Conservation (phyloP, 1,139 yeast genomes). For the Candida freyschussii region DNA sequence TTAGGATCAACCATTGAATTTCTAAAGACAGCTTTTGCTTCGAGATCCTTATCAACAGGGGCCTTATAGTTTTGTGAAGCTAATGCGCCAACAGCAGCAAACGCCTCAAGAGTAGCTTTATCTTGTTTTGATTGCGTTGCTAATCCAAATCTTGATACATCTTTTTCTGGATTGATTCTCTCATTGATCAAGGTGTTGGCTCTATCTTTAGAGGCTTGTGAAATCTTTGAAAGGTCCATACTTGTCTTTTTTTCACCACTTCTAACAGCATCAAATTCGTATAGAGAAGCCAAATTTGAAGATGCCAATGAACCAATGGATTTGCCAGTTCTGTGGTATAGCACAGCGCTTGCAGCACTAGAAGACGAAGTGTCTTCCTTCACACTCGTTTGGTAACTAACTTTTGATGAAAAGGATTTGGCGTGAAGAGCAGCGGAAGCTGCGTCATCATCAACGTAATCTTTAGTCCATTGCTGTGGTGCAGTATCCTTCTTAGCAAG, state of each 20-base stretch:
- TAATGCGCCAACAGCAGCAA: slow-evolving; percentile 34
- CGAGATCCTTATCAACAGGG: slow-evolving; percentile 23
- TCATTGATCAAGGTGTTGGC: slow-evolving; percentile 21
- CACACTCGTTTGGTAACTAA: slow-evolving; percentile 6
- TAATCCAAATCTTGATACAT: slow-evolving; percentile 37
- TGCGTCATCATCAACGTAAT: slow-evolving; percentile 34
- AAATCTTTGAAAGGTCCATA: slow-evolving; percentile 30
- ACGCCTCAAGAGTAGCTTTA: slow-evolving; percentile 19
- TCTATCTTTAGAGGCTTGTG: slow-evolving; percentile 17
- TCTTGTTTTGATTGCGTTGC: slow-evolving; percentile 28
- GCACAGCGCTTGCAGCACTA: slow-evolving; percentile 20
- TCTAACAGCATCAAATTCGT: slow-evolving; percentile 38
- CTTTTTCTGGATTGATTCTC: slow-evolving; percentile 46
- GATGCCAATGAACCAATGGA: slow-evolving; percentile 26
- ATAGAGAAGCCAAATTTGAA: slow-evolving; percentile 30
- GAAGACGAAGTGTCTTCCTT: slow-evolving; percentile 18
- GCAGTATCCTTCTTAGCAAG: slow-evolving; percentile 46
- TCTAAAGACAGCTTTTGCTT: slow-evolving; percentile 19
- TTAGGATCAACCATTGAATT: slow-evolving; percentile 46
- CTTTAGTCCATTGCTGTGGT: slow-evolving; percentile 44
- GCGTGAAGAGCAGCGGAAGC: slow-evolving; percentile 37
- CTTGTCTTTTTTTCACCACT: slow-evolving; percentile 33
- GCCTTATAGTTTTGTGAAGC: slow-evolving; percentile 30
- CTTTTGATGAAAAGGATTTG: slow-evolving; percentile 18
- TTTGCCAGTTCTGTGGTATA: slow-evolving; percentile 24